A percentile compares a stretch with the other conserved stretches of the same genome.
Conservation (phyloP, 148 eudicot species). For the Amaranthus cruentus region DNA sequence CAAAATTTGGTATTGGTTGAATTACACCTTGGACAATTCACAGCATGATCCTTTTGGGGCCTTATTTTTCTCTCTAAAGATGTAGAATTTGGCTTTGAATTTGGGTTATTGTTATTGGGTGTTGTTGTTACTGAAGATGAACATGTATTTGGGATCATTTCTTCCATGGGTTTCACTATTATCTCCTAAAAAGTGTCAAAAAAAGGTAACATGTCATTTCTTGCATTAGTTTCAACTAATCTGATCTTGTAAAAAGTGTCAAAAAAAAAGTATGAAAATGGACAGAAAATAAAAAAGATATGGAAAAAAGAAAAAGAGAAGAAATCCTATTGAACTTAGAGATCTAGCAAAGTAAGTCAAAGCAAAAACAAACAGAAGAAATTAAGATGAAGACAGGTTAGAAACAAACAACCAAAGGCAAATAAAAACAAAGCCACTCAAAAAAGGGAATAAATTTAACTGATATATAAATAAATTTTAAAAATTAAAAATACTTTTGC, state of each 20-base stretch:
- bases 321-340: conserved; percentile 13
- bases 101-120: conserved; percentile 6
- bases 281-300: not conserved
- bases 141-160: conserved; percentile 40
- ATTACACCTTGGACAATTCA: conserved; percentile 70
- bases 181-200: conserved; percentile 44
- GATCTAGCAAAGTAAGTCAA: conserved; percentile 28
- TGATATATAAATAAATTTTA: conserved; percentile 10
- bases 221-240: no score
- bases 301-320: not conserved
- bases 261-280: not conserved
- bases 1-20: conserved; percentile 77
- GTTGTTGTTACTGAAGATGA: conserved; percentile 20
- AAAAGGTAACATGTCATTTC: not conserved
- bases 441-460: conserved; percentile 10
- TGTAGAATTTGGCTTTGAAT: not conserved
- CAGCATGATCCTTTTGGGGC: conserved; percentile 46
- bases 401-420: conserved; percentile 13
- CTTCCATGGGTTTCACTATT: conserved; percentile 74
- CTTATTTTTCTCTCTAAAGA: conserved; percentile 37
- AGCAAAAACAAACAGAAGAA: conserved; percentile 8
- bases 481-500: conserved; percentile 17
- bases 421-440: conserved; percentile 26
- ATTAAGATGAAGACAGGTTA: conserved; percentile 18
- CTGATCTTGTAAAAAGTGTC: not conserved